Conservation (phyloP, 75 land plant species). For the Gnetum montanum region DNA sequence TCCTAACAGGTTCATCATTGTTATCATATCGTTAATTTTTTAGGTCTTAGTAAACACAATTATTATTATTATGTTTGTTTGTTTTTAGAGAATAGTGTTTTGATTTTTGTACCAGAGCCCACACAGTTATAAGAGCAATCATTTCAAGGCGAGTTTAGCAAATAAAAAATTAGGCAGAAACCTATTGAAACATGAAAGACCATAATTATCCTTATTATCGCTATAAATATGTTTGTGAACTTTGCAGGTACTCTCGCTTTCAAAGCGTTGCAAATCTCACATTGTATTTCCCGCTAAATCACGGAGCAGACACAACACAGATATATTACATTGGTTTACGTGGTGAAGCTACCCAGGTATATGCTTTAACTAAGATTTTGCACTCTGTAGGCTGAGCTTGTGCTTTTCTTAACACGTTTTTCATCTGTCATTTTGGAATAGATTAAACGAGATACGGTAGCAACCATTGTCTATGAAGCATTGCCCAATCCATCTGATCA, state of each 20-base stretch:
- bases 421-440: slow-evolving; percentile 15
- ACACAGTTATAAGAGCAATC: no score
- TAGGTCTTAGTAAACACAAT: no score
- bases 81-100: background rate
- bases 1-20: no score
- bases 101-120: background rate
- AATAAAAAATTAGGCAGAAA: no score
- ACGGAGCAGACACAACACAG: slow-evolving; percentile 67
- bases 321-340: slow-evolving; percentile 82
- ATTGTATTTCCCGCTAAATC: slow-evolving; percentile 86
- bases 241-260: slow-evolving; percentile 72
- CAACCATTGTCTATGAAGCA: slow-evolving; percentile 84
- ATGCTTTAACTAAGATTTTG: background rate
- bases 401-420: background rate
- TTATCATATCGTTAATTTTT: no score
- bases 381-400: background rate
- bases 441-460: slow-evolving; percentile 89
- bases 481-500: slow-evolving; percentile 95
- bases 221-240: no score
- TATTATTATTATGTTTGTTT: no score
- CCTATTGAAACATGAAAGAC: no score
- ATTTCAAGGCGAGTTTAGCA: no score
- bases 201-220: no score
- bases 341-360: slow-evolving; percentile 93
- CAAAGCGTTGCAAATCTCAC: slow-evolving; percentile 89